Conservation (phyloP, 257 asterid species). For the Cynanchum wilfordii region DNA sequence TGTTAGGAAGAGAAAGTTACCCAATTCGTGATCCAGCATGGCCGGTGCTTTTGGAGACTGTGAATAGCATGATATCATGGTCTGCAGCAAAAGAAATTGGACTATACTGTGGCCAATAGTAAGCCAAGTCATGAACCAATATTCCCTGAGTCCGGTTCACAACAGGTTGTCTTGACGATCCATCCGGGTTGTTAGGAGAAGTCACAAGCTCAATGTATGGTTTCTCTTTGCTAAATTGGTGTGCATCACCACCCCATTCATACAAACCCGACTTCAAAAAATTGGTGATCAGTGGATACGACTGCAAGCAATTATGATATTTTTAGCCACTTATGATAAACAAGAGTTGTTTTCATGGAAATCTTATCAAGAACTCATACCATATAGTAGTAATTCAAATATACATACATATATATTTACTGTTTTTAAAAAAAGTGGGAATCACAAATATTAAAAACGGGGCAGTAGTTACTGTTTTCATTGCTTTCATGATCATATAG, state of each 20-base stretch:
- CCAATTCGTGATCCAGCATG: constrained; percentile 91
- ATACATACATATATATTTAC: too few relatives aligned
- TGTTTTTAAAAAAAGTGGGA: neutral
- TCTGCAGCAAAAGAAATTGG: constrained; percentile 62
- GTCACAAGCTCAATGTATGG: constrained; percentile 88
- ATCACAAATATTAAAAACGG: neutral
- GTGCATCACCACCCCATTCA: constrained; percentile 85
- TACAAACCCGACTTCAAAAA: constrained; percentile 78
- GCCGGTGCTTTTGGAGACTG: constrained; percentile 90
- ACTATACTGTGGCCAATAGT: constrained; percentile 94
- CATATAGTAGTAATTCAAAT: neutral
- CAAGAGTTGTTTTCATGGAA: neutral
- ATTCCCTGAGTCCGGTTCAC: constrained; percentile 55
- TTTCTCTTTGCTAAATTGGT: constrained; percentile 37
- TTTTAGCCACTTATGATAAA: neutral
- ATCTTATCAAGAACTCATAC: neutral
- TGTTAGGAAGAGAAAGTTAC: constrained; percentile 28
- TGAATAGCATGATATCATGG: constrained; percentile 87
- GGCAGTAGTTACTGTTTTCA: neutral
- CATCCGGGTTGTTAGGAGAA: constrained; percentile 95
- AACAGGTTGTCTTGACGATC: constrained; percentile 58
- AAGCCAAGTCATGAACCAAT: constrained; percentile 76
- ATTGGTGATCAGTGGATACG: constrained; percentile 74
- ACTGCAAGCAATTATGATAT: constrained; percentile 40
- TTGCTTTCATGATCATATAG: too few relatives aligned